These are phyloP conservation scores for Galeopsis tetrahit DNA, from an alignment of 257 asterid genomes.

Conservation along the genomic window DNA sequence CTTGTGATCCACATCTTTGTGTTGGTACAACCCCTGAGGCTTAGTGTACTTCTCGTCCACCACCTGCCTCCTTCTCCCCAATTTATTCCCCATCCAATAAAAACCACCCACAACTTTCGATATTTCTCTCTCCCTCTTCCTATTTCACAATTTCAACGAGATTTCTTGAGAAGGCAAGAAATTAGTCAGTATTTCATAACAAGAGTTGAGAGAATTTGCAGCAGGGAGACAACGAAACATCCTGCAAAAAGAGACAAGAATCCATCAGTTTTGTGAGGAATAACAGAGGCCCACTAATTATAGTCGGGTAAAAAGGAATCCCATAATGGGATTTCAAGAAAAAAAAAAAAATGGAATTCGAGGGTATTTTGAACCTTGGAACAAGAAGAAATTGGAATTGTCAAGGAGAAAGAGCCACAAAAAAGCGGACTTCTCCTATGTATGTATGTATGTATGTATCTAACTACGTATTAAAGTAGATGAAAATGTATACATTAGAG, in stretches of 20 bases:
- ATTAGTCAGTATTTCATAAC: conserved; percentile 27
- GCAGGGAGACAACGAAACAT: conserved; percentile 30
- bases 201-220: conserved; percentile 28
- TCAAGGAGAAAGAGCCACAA: conserved; percentile 21
- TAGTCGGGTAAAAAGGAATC: conserved; percentile 28
- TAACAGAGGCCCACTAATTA: conserved; percentile 31
- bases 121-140: background rate
- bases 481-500: background rate
- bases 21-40: conserved; percentile 99
- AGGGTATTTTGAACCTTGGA: conserved; percentile 33
- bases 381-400: conserved; percentile 15
- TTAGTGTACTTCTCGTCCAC: conserved; percentile 99
- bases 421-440: background rate
- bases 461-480: background rate
- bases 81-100: conserved; percentile 83
- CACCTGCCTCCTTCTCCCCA: conserved; percentile 92
- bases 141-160: conserved; percentile 36
- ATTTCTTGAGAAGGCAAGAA: conserved; percentile 33
- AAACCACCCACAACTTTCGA: conserved; percentile 32
- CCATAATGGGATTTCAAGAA: conserved; percentile 18
- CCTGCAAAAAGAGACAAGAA: conserved; percentile 32
- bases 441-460: background rate
- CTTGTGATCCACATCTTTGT: conserved; percentile 95
- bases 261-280: conserved; percentile 25
- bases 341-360: conserved; percentile 6